Base-by-base conservation (phyloP, 1,284 basidiomycete species). In the Meira nashicola region DNA sequence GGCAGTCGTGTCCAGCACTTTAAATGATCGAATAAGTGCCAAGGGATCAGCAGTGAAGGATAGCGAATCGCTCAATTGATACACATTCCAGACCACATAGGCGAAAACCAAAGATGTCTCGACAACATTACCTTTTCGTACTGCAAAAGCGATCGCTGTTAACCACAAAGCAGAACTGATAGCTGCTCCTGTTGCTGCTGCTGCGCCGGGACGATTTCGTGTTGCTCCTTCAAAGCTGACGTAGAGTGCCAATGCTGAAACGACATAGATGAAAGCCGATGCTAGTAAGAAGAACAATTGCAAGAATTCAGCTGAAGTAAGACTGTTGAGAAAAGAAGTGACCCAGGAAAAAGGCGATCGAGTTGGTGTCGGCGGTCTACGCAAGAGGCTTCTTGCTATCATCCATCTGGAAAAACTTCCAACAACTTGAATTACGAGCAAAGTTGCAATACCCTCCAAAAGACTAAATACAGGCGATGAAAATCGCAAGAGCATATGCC, bases 1-100 rank as follows among this genome's bases (percentile, higher is more conserved):
- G n/a, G 39, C 17, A 14, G 33, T 23, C 12, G 55, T 37, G 17
- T 21, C 55, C 44, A 56, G 41, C n/a, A 46, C 25, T 39, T 74
- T 74, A 68, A 78, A 75, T 37, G 70, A 67, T 39, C 72, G 70
- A 41, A 78, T 70, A 23, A 78, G 63, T 37, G 71, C 60, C 44
- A 78, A 62, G 2, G 76, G 74, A 47, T 78, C 76, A 0, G 71
- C 64, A 9, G 71, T 65, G 38, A 76, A 72, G 5, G 68, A 59
- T 4, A 74, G 62, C 39, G 66, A 68, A 21, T 65, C 58, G 11
- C 53, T 38, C 11, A 77, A 64, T 52, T 74, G 70, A 49, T 70
- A 75, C 52, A 78, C 70, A 60, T 78, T 78, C 58, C 73, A 78
- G 4, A 70, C 68, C 17, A 76, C 74, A 47, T 78, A 78, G 33